Conservation (phyloP, 2,329 filamentous ascomycete species). For the Phyllosticta paracitricarpa region DNA sequence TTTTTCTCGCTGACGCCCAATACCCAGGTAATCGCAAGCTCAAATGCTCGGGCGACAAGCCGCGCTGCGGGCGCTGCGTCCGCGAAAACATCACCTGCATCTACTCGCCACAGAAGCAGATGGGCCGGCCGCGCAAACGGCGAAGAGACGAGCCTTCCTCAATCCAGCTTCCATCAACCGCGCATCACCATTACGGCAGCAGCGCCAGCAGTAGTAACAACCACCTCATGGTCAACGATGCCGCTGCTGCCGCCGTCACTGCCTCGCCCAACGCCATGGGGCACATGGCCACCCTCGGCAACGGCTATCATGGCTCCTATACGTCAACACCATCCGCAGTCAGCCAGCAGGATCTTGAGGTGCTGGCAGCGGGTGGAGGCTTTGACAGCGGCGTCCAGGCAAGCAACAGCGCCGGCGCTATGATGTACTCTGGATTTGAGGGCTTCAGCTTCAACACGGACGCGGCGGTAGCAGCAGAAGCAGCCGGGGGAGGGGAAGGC, state of each 20-base stretch:
- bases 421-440: conserved; percentile 2
- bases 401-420: not conserved
- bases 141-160: conserved; percentile 1
- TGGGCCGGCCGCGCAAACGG: conserved; percentile 43
- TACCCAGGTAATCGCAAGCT: conserved; percentile 36
- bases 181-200: not conserved
- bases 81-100: conserved; percentile 32
- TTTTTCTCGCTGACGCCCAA: not conserved
- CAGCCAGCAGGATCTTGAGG: not conserved
- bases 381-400: not conserved
- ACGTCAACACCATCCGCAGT: not conserved
- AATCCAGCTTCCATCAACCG: not conserved
- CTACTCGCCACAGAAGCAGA: conserved; percentile 39
- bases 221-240: not conserved
- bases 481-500: not conserved
- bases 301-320: not conserved
- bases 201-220: not conserved
- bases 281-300: not conserved
- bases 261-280: not conserved
- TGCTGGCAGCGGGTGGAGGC: not conserved
- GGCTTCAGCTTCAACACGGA: not conserved
- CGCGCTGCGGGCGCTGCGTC: conserved; percentile 33
- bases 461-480: not conserved
- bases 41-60: conserved; percentile 37
- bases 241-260: not conserved